phyloP scores from a whole-genome alignment of 73 alveolate species.

The Paramecium primaurelia region DNA sequence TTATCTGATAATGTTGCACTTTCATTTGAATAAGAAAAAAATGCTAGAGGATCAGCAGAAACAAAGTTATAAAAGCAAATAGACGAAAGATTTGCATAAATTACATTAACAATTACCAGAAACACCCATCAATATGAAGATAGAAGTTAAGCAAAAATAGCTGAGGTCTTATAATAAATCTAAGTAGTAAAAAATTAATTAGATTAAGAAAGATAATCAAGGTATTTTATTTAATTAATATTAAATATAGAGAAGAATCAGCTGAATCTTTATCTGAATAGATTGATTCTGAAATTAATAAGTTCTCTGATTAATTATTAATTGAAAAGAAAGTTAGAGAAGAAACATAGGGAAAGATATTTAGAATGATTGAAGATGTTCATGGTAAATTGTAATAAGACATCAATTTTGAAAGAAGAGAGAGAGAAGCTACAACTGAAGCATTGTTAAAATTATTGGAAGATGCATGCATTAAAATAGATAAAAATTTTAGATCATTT shows the following conservation, averaged over 20 bases:
- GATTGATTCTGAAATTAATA: conserved; percentile 35
- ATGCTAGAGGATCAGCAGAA: conserved; percentile 25
- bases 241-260: not conserved
- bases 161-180: conserved; percentile 11
- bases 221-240: not conserved
- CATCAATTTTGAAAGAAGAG: conserved; percentile 17
- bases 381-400: conserved; percentile 35
- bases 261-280: conserved; percentile 22
- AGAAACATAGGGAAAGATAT: conserved; percentile 50
- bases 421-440: conserved; percentile 50
- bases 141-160: conserved; percentile 39
- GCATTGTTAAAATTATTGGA: conserved; percentile 31
- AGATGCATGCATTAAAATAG: conserved; percentile 50
- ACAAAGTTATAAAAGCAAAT: not conserved
- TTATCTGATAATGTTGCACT: conserved; percentile 12
- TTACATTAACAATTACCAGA: conserved; percentile 32
- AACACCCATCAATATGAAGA: conserved; percentile 46
- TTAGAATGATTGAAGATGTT: conserved; percentile 48
- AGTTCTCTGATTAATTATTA: conserved; percentile 12
- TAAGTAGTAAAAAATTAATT: conserved; percentile 4
- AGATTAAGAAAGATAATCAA: conserved; percentile 16
- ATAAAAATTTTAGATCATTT: conserved; percentile 29
- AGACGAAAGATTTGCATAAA: conserved; percentile 50
- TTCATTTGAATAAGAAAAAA: conserved; percentile 38
- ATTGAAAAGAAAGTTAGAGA: conserved; percentile 44